Base-by-base conservation (phyloP, 352 stramenopile species). In the Saprolegnia parasitica region DNA sequence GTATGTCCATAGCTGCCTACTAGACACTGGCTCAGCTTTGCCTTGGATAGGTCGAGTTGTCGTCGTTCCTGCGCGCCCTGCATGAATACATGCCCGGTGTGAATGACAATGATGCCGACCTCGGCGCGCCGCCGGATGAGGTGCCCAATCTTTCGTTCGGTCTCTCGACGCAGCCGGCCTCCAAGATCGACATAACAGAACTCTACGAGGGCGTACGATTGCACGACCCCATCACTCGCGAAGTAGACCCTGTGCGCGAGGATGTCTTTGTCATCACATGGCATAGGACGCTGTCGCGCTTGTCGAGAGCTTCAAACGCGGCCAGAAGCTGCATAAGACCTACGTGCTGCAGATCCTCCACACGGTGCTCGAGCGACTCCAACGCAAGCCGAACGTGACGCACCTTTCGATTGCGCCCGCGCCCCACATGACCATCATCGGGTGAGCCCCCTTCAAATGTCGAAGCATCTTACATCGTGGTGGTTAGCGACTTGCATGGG, bases 181-280 rank as follows among this genome's bases (percentile, higher is more conserved):
- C 82, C 15, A 78, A 78, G 32, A 94, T 94, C 67, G 81, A 94
- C 74, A 94, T 94, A 47, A 79, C 83, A 65, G 84, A 92, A 66
- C 91, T 94, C 83, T 92, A 94, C 73, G 73, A 89, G 47, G 78
- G 74, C 63, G 65, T 84, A 23, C 78, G 86, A 29, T 66, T 91
- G 32, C 77, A 85, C 55, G 73, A 81, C 2, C 68, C 80, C 37
- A 87, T 95, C 70, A 91, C 86, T 32, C 74, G 87, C 10, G 71
- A 72, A 60, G 56, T 72, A 68, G 24, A 55, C 11, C 32, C 24
- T 54, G n/a, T 63, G 24, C 20, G 20, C 5, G 13, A 20, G 8
- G 26, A 8, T 56, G 18, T 13, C 13, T 0, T n/a, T 0, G 40
- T 67, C 24, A 13, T 40, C 13, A 20, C 47, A 16, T 9, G 60